Conservation (phyloP, 257 asterid genomes). For the Capsicum pubescens region DNA sequence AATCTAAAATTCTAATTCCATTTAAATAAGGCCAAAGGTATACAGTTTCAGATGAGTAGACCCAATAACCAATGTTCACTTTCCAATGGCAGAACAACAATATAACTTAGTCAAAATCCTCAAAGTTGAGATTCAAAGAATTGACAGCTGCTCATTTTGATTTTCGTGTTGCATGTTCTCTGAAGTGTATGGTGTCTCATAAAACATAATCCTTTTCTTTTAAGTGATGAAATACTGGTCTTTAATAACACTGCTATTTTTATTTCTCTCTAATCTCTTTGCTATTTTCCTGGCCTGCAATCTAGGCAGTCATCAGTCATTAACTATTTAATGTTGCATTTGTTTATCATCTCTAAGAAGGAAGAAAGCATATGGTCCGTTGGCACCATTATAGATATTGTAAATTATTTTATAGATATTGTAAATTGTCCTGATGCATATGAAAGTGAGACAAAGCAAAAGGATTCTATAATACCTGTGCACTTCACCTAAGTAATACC, state of each 20-base stretch:
- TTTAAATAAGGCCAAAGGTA: too few relatives aligned
- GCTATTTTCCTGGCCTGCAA: background rate
- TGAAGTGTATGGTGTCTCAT: background rate
- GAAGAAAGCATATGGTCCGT: background rate
- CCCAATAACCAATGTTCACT: too few relatives aligned
- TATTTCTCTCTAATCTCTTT: background rate
- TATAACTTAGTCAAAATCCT: background rate
- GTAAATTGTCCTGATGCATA: constrained; percentile 26
- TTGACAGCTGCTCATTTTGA: background rate
- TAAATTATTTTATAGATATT: background rate
- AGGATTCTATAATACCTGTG: constrained; percentile 66
- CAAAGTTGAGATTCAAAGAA: background rate
- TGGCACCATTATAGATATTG: constrained; percentile 12
- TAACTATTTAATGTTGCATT: background rate
- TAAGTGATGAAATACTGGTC: background rate
- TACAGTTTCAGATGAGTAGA: too few relatives aligned
- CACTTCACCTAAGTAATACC: constrained; percentile 74
- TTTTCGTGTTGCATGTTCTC: background rate
- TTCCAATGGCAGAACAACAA: too few relatives aligned
- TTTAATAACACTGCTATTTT: background rate
- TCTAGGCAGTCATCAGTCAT: background rate
- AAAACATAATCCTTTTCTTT: background rate
- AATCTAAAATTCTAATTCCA: too few relatives aligned
- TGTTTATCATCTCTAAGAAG: background rate
- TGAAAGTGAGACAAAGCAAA: background rate